Evolutionary conservation across 2,329 filamentous ascomycete genomes (phyloP).

Genomic region (Mollisiaceae sp.): DNA sequence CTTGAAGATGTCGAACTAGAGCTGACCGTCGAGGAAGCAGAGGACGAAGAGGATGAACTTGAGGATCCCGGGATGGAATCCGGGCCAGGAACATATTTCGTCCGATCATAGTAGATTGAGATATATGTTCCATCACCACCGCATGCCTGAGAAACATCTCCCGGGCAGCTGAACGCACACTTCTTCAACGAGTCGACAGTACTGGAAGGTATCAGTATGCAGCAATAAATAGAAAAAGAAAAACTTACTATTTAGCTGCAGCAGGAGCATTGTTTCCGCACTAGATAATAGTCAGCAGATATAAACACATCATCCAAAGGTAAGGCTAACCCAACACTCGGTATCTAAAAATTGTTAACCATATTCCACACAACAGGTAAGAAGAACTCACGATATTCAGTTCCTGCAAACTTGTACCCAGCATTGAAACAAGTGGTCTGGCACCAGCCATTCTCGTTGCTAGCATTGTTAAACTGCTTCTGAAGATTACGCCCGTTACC

Average conservation of each 20-base stretch:
- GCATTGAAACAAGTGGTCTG: constrained; percentile 39
- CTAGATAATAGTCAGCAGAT: constrained; percentile 12
- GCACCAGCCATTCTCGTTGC: constrained; percentile 46
- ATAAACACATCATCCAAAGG: background rate
- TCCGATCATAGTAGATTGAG: constrained; percentile 43
- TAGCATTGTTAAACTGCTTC: constrained; percentile 39
- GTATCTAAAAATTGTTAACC: constrained; percentile 23
- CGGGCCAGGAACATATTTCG: constrained; percentile 36
- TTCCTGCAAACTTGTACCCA: constrained; percentile 44
- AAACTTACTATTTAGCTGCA: constrained; percentile 32
- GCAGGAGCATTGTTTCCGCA: constrained; percentile 40
- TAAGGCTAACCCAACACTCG: constrained; percentile 36
- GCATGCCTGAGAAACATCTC: constrained; percentile 31
- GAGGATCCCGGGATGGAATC: constrained; percentile 29
- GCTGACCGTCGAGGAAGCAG: constrained; percentile 4
- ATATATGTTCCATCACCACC: constrained; percentile 43
- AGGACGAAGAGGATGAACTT: constrained; percentile 12
- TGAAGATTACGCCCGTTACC: constrained; percentile 44
- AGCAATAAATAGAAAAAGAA: background rate
- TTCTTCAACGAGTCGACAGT: constrained; percentile 35
- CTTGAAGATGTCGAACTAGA: background rate
- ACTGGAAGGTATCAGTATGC: constrained; percentile 20
- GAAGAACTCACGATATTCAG: constrained; percentile 39
- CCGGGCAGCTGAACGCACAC: constrained; percentile 31
- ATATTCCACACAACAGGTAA: background rate